These are phyloP conservation scores for Cryptococcus amylolentus DNA, from an alignment of 1,284 basidiomycete species.

Conservation along the genomic window DNA sequence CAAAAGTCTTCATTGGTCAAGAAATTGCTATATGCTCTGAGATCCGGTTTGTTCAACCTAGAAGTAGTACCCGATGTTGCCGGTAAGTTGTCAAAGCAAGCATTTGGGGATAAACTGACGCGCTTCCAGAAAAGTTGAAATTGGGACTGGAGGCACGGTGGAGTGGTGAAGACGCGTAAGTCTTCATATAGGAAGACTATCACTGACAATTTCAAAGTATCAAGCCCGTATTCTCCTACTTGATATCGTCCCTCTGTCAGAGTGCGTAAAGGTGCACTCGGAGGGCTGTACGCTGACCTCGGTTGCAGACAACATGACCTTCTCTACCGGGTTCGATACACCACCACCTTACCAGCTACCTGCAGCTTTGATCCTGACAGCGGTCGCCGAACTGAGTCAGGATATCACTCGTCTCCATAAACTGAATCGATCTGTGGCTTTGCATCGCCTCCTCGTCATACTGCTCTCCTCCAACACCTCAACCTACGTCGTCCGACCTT, in stretches of 20 bases:
- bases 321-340: slow-evolving; percentile 17
- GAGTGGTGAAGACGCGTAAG: slow-evolving; percentile 45
- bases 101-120: neutral
- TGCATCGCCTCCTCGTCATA: slow-evolving; percentile 48
- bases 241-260: slow-evolving; percentile 76
- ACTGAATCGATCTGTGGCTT: slow-evolving; percentile 42
- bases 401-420: slow-evolving; percentile 37
- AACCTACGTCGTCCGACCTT: slow-evolving; percentile 39
- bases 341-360: slow-evolving; percentile 36
- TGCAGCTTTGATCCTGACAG: slow-evolving; percentile 34
- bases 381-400: slow-evolving; percentile 35
- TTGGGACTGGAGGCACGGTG: slow-evolving; percentile 37
- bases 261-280: slow-evolving; percentile 51
- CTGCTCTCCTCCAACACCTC: slow-evolving; percentile 47
- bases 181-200: neutral
- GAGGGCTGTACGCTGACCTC: neutral
- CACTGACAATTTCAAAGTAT: slow-evolving; percentile 56
- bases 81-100: slow-evolving; percentile 43
- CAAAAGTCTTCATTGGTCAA: slow-evolving; percentile 68
- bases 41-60: slow-evolving; percentile 66
- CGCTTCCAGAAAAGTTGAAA: slow-evolving; percentile 24
- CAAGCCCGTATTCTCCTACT: slow-evolving; percentile 78
- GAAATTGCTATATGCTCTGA: slow-evolving; percentile 73
- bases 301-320: slow-evolving; percentile 11
- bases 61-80: slow-evolving; percentile 59